Evolutionary conservation across 2,329 filamentous ascomycete genomes (phyloP), one percentile per base, ranked within the genome.

Genomic region (Talaromyces atroroseus): DNA sequence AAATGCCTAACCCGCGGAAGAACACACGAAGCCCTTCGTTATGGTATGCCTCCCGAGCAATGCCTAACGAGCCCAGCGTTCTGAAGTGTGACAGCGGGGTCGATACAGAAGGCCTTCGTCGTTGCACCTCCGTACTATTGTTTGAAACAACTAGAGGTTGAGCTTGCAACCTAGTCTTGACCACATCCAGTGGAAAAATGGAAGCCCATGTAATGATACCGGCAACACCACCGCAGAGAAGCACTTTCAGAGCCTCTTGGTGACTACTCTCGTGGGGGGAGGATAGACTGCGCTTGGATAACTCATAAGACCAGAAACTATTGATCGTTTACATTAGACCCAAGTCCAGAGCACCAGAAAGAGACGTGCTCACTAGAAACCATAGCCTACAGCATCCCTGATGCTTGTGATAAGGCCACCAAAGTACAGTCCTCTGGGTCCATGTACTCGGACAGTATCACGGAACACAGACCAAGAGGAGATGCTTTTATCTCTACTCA

Each of bases 91-190:
- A 57, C 61, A 59, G 60, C 14, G 56, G 34, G 5, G 24, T 23
- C 16, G 47, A 38, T 11, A 36, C 24, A 49, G 45, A 63, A 55
- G 60, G 56, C 40, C 64, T 66, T 54, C 59, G 66, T 54, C 59
- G 60, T 32, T 61, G 66, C 60, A 56, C 65, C 56, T 62, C 69
- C 58, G 26, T 29, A 29, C 58, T 24, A 47, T 62, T 44, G 20
- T 29, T 2, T 29, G 12, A 5, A 36, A 61, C 58, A 12, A 56
- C 51, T 47, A 68, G 68, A 3, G 70, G 72, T 71, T 94, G 89
- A 1, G 87, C 86, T 71, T 97, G 92, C n/a, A 96, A 81, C 53
- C 90, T 80, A 2, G 92, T 96, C 76, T 97, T 97, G 67, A 97
- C 81, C 48, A 96, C 87, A 71, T 97, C 92, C 16, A 97, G 74